Percentiles rank a stretch among this genome's conserved stretches.
Conservation (phyloP, 352 stramenopile genomes). For the Pythium folliculosum region DNA sequence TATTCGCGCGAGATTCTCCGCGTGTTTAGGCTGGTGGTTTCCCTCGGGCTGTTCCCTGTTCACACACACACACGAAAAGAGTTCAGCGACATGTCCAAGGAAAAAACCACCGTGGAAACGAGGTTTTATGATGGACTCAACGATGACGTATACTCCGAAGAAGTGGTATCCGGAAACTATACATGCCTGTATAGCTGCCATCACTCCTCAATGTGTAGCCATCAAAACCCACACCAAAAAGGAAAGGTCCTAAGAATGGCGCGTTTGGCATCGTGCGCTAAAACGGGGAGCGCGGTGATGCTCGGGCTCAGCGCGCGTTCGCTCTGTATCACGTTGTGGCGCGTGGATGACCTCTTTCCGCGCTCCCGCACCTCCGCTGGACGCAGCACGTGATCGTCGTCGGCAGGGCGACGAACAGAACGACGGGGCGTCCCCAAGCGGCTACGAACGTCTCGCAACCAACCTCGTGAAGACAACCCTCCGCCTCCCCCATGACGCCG, state of each 20-base stretch:
- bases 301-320: too few relatives aligned
- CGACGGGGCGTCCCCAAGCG: background rate
- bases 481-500: background rate
- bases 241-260: too few relatives aligned
- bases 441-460: background rate
- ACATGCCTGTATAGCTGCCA: background rate
- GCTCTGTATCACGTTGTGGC: too few relatives aligned
- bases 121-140: conserved; percentile 2
- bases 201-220: too few relatives aligned
- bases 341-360: too few relatives aligned
- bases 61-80: background rate
- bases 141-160: background rate
- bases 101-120: background rate
- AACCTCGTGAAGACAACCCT: too few relatives aligned
- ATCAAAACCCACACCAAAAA: too few relatives aligned
- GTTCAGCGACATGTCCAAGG: conserved; percentile 2
- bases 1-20: background rate
- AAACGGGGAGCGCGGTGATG: too few relatives aligned
- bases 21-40: background rate
- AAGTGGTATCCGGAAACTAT: background rate
- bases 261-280: too few relatives aligned
- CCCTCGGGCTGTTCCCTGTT: background rate
- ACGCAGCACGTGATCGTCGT: background rate
- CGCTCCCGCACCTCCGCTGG: background rate
- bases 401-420: background rate